Evolutionary conservation across 2,329 filamentous ascomycete genomes (phyloP).

Genomic region (Bertia moriformis): DNA sequence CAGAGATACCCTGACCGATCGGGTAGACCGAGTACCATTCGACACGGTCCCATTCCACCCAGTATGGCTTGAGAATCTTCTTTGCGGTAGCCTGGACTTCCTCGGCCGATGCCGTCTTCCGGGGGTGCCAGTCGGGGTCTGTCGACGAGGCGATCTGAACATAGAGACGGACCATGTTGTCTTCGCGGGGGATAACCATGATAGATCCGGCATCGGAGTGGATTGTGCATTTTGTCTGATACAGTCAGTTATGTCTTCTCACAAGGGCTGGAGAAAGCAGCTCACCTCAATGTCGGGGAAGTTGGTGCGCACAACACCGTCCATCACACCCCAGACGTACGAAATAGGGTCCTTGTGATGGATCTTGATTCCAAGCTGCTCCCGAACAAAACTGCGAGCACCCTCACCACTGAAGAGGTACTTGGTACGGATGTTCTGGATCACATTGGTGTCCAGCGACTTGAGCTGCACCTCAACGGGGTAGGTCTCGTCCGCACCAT

Average conservation of each 20-base stretch:
- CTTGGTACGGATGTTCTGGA: conserved; percentile 54
- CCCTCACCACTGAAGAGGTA: conserved; percentile 63
- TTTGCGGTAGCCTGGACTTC: conserved; percentile 53
- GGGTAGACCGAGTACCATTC: conserved; percentile 69
- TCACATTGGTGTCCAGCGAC: conserved; percentile 58
- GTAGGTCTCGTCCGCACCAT: conserved; percentile 43
- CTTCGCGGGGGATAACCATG: conserved; percentile 65
- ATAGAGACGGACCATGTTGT: conserved; percentile 55
- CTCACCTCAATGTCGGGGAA: conserved; percentile 63
- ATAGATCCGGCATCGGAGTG: conserved; percentile 62
- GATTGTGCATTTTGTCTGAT: conserved; percentile 59
- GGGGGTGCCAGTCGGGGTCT: conserved; percentile 43
- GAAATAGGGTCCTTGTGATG: conserved; percentile 56
- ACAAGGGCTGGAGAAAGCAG: conserved; percentile 1
- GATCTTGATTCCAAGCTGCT: conserved; percentile 55
- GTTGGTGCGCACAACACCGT: conserved; percentile 57
- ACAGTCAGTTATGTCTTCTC: conserved; percentile 29
- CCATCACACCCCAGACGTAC: conserved; percentile 65
- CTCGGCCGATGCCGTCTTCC: conserved; percentile 45
- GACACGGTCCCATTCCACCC: conserved; percentile 50
- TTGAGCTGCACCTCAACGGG: conserved; percentile 68
- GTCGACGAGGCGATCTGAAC: conserved; percentile 52
- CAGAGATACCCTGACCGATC: conserved; percentile 60
- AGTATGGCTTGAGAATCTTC: conserved; percentile 51
- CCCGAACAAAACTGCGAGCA: conserved; percentile 49